Base-by-base conservation (phyloP, 179 eudicot species). In the Corrigiola litoralis region DNA sequence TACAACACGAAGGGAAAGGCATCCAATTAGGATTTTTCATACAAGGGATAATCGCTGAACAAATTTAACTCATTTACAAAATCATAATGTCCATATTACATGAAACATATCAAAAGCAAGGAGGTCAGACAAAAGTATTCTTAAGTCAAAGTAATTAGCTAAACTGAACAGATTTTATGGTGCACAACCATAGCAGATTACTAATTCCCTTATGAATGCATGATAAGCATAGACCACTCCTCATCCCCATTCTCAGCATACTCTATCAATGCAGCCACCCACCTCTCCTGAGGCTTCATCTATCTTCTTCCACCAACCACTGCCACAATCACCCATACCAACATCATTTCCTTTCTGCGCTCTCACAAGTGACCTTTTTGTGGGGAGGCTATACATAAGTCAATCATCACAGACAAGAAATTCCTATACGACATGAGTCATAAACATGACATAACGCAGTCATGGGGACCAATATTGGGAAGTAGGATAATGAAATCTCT, bases 1-100 rank as follows among this genome's bases (percentile, higher is more conserved):
- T 94, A 80, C 50, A 64, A 25, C 66, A 74, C 55, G 61, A 74
- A 72, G 47, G 32, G 18, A 63, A 50, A 71, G 21, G 58, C 23
- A 55, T 71, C 49, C 24, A 65, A 48, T 65, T 33, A 75, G 63
- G 55, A 21, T 24, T 14, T 69, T 52, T 32, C 2, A 49, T 56
- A 58, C 29, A 56, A 24, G 27, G 34, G 58, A 49, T 1, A 11
- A 58, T 0, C 17, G 16, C 5, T 48, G 40, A 40, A 46, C 14
- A 25, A 24, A 4, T 18, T 42, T 51, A 8, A 37, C 56, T 23
- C 24, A 18, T 59, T 44, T 33, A 1, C 23, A 31, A 37, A n/a
- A n/a, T n/a, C 4, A 36, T 21, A 52, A 65, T 5, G 4, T 38
- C 13, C 51, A 41, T 25, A n/a, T n/a, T n/a, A n/a, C n/a, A n/a